Percentiles rank a stretch among this genome's conserved stretches.
Evolutionary conservation across 805 yeast genomes (phyloP).

Genomic region (Candida peoriensis): DNA sequence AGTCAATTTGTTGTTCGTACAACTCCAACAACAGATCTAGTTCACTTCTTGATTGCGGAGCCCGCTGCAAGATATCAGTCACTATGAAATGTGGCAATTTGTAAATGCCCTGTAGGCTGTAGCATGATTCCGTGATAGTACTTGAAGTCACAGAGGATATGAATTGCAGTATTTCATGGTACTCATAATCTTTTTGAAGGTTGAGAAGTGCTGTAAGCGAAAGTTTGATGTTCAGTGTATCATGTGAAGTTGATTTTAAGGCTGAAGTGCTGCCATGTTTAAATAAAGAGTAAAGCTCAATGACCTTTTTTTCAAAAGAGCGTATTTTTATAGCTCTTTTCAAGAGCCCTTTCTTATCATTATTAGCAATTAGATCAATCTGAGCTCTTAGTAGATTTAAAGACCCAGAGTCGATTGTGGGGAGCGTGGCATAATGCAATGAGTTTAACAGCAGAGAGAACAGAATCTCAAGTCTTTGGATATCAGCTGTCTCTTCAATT

Average conservation of each 20-base stretch:
- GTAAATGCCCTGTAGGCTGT: conserved; percentile 24
- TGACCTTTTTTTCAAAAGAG: too few relatives aligned
- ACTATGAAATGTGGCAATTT: conserved; percentile 35
- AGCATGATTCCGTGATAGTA: conserved; percentile 30
- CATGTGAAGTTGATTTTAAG: too few relatives aligned
- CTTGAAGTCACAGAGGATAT: conserved; percentile 27
- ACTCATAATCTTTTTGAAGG: conserved; percentile 3
- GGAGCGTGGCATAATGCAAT: conserved; percentile 14
- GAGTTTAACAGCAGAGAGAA: conserved; percentile 14
- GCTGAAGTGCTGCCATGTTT: too few relatives aligned
- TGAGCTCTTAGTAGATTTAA: too few relatives aligned
- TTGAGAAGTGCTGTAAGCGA: conserved; percentile 6
- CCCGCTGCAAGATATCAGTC: conserved; percentile 34
- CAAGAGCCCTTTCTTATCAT: too few relatives aligned
- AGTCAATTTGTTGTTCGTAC: not conserved
- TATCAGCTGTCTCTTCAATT: too few relatives aligned
- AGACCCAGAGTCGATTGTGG: too few relatives aligned
- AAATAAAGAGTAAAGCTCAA: too few relatives aligned
- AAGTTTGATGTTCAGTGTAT: not conserved
- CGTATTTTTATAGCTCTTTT: too few relatives aligned
- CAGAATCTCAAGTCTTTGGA: too few relatives aligned
- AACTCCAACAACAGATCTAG: conserved; percentile 9
- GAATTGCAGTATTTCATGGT: conserved; percentile 11
- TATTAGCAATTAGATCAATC: too few relatives aligned
- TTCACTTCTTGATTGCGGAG: conserved; percentile 20